Base-by-base conservation (phyloP, 345 rosid species). In the Excoecaria agallocha region DNA sequence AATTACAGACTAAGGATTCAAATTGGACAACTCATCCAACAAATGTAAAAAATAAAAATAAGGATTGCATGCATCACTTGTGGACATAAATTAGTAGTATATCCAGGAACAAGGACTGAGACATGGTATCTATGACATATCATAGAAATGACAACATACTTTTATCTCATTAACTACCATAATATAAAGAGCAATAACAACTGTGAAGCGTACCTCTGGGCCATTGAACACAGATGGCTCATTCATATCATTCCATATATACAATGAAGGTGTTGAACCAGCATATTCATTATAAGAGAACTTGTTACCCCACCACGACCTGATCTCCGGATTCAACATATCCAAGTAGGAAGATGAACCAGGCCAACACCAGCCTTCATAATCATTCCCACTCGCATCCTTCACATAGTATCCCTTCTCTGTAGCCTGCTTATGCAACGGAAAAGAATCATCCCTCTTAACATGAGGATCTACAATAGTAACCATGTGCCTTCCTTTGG, bases 351-450 rank as follows among this genome's bases (percentile, higher is more conserved):
- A 96, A 8, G 99, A 91, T 4, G 99, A 93, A 76, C 98, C 99
- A 52, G 99, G 89, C 99, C 99, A 96, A 82, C 98, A 96, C 99
- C 99, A 96, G 68, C 99, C 99, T 73, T 91, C 96, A 88, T 74
- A 96, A 81, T 93, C 99, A 77, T 87, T 91, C 54, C 92, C 91
- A 41, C 88, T 80, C 1, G 90, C 85, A 83, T 93, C 99, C 87
- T 90, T 93, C 37, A 93, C 90, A 86, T 96, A 96, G 80, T 91
- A 80, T 22, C 99, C 97, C 79, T 86, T 88, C 82, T 85, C 77
- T 24, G 90, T 82, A 24, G 99, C 98, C 78, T 91, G 93, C 81
- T 91, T 90, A 78, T 96, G 99, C 86, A 96, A 75, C 45, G 70
- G 72, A 78, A 85, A 93, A 0, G 94, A 86, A 15, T 88, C 92